A percentile compares a stretch with the other conserved stretches of the same genome.
phyloP scores from a whole-genome alignment of 495 filamentous ascomycete genomes.

The Pyrenopolyporus hunteri region DNA sequence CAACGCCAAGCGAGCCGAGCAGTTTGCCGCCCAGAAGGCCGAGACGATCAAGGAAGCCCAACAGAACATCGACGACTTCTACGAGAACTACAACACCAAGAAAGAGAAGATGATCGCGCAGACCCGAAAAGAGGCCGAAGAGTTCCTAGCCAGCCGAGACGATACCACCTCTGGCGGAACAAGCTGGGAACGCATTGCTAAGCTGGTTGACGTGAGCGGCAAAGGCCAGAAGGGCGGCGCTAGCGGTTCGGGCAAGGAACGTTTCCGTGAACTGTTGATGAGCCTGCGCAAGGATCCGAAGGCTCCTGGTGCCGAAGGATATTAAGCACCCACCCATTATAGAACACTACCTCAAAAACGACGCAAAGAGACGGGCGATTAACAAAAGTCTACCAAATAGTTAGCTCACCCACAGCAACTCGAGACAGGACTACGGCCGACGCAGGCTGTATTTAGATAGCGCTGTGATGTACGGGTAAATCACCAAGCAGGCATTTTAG shows the following conservation, averaged over 20 bases:
- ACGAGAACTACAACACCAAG: constrained; percentile 98
- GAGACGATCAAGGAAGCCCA: constrained; percentile 85
- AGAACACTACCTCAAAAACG: too few species aligned
- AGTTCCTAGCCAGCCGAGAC: constrained; percentile 86
- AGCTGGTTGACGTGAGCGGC: constrained; percentile 93
- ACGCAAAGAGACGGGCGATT: background rate
- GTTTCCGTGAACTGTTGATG: constrained; percentile 89
- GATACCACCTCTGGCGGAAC: constrained; percentile 93
- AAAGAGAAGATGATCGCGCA: constrained; percentile 88
- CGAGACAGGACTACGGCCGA: background rate
- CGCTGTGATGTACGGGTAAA: constrained; percentile 13
- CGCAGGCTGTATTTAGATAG: constrained; percentile 26
- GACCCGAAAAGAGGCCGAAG: constrained; percentile 89
- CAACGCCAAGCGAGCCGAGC: constrained; percentile 76
- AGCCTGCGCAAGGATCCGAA: constrained; percentile 93
- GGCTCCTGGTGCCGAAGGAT: constrained; percentile 80
- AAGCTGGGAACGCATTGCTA: constrained; percentile 97
- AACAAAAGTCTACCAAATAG: constrained; percentile 4
- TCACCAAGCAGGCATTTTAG: constrained; percentile 19
- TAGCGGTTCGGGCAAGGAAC: constrained; percentile 87
- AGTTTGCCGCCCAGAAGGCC: constrained; percentile 75
- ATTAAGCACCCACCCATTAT: constrained; percentile 41
- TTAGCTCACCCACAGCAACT: constrained; percentile 3
- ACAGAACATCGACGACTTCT: constrained; percentile 95
- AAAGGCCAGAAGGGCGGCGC: constrained; percentile 87